Evolutionary conservation across 2,329 filamentous ascomycete species (phyloP).

Genomic region (Esteya vermicola): DNA sequence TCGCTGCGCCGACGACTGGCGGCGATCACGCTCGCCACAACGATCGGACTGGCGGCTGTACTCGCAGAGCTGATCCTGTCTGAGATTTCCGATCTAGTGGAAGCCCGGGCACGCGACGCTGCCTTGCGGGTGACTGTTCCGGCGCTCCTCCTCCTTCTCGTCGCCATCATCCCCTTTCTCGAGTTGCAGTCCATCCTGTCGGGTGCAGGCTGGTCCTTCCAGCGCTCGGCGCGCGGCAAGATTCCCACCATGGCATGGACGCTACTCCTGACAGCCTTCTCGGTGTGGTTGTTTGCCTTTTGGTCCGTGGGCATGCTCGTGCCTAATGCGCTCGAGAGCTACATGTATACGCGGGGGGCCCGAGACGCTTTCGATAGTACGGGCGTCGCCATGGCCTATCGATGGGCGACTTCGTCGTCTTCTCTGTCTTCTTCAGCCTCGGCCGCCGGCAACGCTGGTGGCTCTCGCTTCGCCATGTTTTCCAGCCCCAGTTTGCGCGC

Average conservation of each 20-base stretch:
- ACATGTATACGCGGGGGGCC: conserved; percentile 12
- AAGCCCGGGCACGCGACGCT: conserved; percentile 49
- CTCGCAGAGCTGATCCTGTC: conserved; percentile 70
- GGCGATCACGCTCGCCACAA: conserved; percentile 58
- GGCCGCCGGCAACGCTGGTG: too few relatives aligned
- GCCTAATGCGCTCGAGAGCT: conserved; percentile 12
- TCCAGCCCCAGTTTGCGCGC: conserved; percentile 2
- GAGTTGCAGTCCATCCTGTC: conserved; percentile 55
- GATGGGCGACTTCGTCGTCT: conserved; percentile 1
- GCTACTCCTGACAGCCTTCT: conserved; percentile 48
- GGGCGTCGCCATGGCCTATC: conserved; percentile 15
- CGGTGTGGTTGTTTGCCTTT: conserved; percentile 56
- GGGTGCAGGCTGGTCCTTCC: conserved; percentile 47
- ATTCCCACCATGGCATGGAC: conserved; percentile 48
- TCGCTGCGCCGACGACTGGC: conserved; percentile 36
- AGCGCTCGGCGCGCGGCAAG: conserved; percentile 39
- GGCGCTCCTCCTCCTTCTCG: conserved; percentile 55
- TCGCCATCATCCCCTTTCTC: conserved; percentile 64
- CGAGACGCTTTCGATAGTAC: conserved; percentile 18
- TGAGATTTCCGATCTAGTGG: conserved; percentile 67
- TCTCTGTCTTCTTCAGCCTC: too few relatives aligned
- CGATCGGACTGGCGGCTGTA: conserved; percentile 62
- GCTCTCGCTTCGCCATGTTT: too few relatives aligned
- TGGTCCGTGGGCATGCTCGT: conserved; percentile 61
- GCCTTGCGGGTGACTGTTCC: conserved; percentile 58